Evolutionary conservation across 768 basidiomycete genomes (phyloP), one percentile per base, ranked within the genome.

Genomic region (Saitozyma podzolica): DNA sequence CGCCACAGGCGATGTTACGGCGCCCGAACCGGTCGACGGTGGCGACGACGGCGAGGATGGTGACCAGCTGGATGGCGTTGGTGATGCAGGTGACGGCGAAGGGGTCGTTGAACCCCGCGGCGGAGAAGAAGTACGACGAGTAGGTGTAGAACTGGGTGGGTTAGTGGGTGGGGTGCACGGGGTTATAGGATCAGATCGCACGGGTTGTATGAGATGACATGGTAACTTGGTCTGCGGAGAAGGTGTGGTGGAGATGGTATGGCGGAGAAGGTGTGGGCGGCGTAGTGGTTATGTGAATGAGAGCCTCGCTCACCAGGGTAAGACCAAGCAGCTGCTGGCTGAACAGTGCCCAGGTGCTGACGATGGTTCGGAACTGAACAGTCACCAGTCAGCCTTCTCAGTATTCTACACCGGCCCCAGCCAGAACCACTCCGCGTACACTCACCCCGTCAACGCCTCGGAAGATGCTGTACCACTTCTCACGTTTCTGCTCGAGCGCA

Each of bases 21-120:
- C 66, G 49, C 1, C 66, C 66, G 39, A 67, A 10, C 7, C 42
- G 50, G 49, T 42, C 41, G 16, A 17, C 42, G 59, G 40, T 53
- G 5, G 40, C 59, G 40, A 43, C 52, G 10, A 52, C 19, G 17
- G 42, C 40, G 55, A 64, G 41, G 20, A 45, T 54, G 42, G n/a
- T 16, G 14, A 40, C 50, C 8, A 52, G 43, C 13, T 29, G 10
- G 9, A 52, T 42, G 13, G 7, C 40, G 42, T 52, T 63, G 40
- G 55, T 65, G 54, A 67, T 67, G 39, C 53, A 56, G 40, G 55
- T 52, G 9, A 10, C 3, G 19, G 42, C 40, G 50, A 58, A 56
- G 17, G 67, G 52, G 45, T 68, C 63, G 56, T 56, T 42, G 57
- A 68, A 41, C 16, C 63, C 54, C 20, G 48, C 56, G 19, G 42